Evolutionary conservation across 2,329 filamentous ascomycete species (phyloP).

Genomic region (Botrytis porri): DNA sequence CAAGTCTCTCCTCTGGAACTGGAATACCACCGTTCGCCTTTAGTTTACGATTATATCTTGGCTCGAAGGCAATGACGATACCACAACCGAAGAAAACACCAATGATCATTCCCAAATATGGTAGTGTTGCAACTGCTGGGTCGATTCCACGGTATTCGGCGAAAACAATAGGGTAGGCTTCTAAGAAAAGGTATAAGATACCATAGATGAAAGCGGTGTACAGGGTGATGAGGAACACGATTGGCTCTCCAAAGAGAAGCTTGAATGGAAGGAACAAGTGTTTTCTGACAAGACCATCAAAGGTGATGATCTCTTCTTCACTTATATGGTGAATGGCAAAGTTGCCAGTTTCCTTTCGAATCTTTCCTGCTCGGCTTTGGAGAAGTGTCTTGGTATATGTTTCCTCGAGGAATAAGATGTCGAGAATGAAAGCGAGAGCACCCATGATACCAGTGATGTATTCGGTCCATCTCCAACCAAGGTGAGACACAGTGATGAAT

Average conservation of each 20-base stretch:
- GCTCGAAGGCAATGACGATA: conserved; percentile 57
- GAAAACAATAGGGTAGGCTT: conserved; percentile 50
- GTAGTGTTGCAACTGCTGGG: conserved; percentile 40
- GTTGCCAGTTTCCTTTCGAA: conserved; percentile 43
- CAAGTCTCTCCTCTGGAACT: conserved; percentile 42
- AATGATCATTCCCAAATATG: conserved; percentile 8
- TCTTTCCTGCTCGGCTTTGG: conserved; percentile 44
- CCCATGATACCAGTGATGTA: conserved; percentile 53
- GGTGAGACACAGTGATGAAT: conserved; percentile 43
- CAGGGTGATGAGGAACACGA: conserved; percentile 54
- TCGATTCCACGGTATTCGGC: conserved; percentile 35
- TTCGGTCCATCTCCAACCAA: conserved; percentile 57
- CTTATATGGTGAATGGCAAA: conserved; percentile 37
- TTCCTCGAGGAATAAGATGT: conserved; percentile 47
- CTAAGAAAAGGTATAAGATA: conserved; percentile 50
- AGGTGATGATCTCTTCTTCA: conserved; percentile 43
- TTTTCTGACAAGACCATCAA: conserved; percentile 35
- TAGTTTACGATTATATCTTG: conserved; percentile 57
- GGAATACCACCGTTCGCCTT: conserved; percentile 34
- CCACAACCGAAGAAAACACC: conserved; percentile 74
- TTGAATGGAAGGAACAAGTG: conserved; percentile 43
- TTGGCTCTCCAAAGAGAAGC: conserved; percentile 58
- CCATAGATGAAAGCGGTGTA: conserved; percentile 52
- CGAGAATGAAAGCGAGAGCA: conserved; percentile 42
- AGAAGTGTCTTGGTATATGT: conserved; percentile 50